Base-by-base conservation (phyloP, 345 rosid genomes). In the Trapa incisa region DNA sequence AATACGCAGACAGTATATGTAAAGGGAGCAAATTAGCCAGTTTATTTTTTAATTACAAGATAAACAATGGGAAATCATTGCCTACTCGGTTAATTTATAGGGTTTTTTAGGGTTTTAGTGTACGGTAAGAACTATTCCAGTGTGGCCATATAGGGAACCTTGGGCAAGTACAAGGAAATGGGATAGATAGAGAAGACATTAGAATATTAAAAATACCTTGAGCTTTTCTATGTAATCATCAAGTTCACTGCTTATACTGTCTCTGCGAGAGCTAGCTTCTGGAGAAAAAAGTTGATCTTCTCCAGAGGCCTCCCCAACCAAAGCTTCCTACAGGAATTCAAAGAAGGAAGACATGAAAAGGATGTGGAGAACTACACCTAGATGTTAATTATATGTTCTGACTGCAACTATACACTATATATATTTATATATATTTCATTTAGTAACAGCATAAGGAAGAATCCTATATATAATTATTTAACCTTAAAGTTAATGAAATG, bases 271-370 rank as follows among this genome's bases (percentile, higher is more conserved):
- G 57, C 77, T 76, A 73, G 77, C 77, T 75, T 68, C 91, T 3
- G 84, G 76, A 29, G 89, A 83, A 83, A 95, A 95, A 57, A 95
- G 83, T 79, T 91, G 96, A 75, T 89, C 97, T 74, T 95, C 97
- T 16, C 83, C 96, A 33, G 84, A 74, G 72, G 73, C 88, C 77
- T 95, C 96, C 61, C 99, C 99, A 65, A 95, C 99, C 88, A 95
- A 84, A 61, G 97, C 89, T 87, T 86, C 93, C 99, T 95, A 80
- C 78, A 75, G 29, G 63, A 50, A 37, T 35, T 15, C 33, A 10
- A 39, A 52, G 38, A 64, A 7, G 48, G 35, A 15, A 37, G 50
- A 17, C 14, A 32, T 7, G 47, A 38, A 13, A 22, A 22, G 12
- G 32, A 14, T 2, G 13, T 0, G 17, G 35, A 29, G 32, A 57